These are phyloP conservation scores for Carex littledalei DNA, from an alignment of 176 grass and related monocot genomes.

Conservation along the genomic window DNA sequence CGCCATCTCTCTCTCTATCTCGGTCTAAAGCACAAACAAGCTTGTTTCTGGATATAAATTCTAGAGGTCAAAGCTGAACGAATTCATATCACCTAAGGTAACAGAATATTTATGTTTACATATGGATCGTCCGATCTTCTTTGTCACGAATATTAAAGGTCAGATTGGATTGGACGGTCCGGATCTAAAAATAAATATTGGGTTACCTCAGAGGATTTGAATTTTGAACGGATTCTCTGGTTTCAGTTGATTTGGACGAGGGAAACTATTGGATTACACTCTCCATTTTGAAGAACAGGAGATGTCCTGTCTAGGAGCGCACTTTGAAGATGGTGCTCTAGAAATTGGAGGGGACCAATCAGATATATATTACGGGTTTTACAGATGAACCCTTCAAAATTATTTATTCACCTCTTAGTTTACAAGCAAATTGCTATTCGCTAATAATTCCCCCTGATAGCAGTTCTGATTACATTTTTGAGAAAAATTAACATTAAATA, in stretches of 20 bases:
- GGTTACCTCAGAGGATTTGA: no score
- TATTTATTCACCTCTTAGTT: background rate
- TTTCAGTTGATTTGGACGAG: constrained; percentile 28
- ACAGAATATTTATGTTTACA: no score
- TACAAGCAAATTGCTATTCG: background rate
- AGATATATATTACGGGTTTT: background rate
- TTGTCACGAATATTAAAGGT: no score
- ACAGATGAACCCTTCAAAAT: background rate
- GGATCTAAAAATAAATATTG: no score
- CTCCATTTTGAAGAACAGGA: background rate
- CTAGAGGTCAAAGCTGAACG: no score
- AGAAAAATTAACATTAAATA: background rate
- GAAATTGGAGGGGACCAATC: background rate
- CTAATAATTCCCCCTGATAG: background rate
- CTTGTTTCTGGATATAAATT: background rate
- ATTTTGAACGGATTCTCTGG: background rate
- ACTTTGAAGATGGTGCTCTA: background rate
- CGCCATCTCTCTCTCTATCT: constrained; percentile 24
- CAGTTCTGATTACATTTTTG: background rate
- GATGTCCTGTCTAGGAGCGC: background rate
- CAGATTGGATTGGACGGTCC: no score
- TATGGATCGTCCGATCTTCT: no score
- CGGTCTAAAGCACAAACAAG: background rate
- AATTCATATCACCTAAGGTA: no score
- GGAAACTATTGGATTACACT: background rate